Evolutionary conservation across 129 eudicot genomes (phyloP), one percentile per base, ranked within the genome.

Genomic region (Heracleum sosnowskyi): DNA sequence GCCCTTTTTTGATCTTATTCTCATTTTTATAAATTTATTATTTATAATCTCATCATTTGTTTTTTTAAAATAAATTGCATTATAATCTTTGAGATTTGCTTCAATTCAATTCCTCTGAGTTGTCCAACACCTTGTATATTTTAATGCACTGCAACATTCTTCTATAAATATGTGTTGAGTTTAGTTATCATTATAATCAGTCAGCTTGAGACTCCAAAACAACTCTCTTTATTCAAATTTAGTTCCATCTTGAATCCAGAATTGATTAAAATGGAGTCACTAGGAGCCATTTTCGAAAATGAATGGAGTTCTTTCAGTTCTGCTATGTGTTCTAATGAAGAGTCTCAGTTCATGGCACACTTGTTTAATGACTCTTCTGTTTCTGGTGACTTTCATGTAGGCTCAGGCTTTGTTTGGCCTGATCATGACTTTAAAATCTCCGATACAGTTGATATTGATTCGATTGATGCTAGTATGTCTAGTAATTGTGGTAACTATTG

Each of bases 261-360:
- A n/a, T 42, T 42, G 44, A 69, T 84, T 53, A 42, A 79, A 36
- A 92, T 92, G 97, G 97, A 92, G 79, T 60, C 84, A 29, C 45
- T 83, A 37, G 86, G 69, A 41, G 44, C 90, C 69, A 53, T 89
- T 18, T 81, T 79, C 55, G 97, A 77, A 82, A 86, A 80, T 63
- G 91, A 86, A 35, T 92, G 97, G 96, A 88, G 77, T 84, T 82
- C 81, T 72, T 85, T 89, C 40, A 83, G 53, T 64, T 11, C 34
- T 81, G 90, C 84, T 26, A 79, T 79, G 47, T 79, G 79, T 41
- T 80, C 84, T 20, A 68, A 64, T 28, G 95, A 89, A n/a, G 97
- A 89, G 79, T 87, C 97, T 22, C 84, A 84, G 66, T 92, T 92
- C 83, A 92, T 92, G 97, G 79, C 89, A 10, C 92, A 92, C 33